Base-by-base conservation (phyloP, 495 filamentous ascomycete species). In the Rhypophila decipiens region DNA sequence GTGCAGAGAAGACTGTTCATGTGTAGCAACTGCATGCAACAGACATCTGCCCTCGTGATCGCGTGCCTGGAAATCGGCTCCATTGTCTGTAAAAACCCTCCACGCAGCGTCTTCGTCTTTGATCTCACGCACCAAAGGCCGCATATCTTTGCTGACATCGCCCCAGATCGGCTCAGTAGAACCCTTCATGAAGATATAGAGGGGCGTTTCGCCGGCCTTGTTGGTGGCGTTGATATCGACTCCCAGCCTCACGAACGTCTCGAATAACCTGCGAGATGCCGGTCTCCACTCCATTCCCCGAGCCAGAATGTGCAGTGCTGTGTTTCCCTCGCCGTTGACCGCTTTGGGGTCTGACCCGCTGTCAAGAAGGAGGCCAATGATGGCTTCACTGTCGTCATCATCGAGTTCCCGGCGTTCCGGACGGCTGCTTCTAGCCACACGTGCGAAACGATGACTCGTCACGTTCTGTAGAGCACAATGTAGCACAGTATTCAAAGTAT, bases 191-290 rank as follows among this genome's bases (percentile, higher is more conserved):
- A 51, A 58, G 9, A 23, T 20, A 44, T 67, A 69, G 5, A 69
- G 34, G 2, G 64, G 58, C 10, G 68, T 64, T 39, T 64, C 57
- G 12, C 62, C 62, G 12, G 23, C 31, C 7, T 37, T 33, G 34
- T 71, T 61, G 9, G 55, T 52, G 7, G 47, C 58, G 46, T 71
- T 67, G 15, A 69, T 58, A 22, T 56, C 47, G 10, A 54, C 24
- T 5, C 64, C 64, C 12, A 53, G 37, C 19, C 38, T 20, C 19
- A 66, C 40, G 20, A 63, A 52, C 10, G 44, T 49, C 24, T 46
- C 41, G 11, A 64, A 47, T 13, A 58, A 38, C 7, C 10, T 8
- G 27, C 20, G 47, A 13, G 43, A 38, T 22, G 46, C 20, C 21
- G 47, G 44, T 23, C 49, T 50, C 2, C 9, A 11, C 19, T 45